Percentiles rank a stretch among this genome's conserved stretches.
Conservation (phyloP, 2,329 filamentous ascomycete species). For the Diaporthe longicolla region DNA sequence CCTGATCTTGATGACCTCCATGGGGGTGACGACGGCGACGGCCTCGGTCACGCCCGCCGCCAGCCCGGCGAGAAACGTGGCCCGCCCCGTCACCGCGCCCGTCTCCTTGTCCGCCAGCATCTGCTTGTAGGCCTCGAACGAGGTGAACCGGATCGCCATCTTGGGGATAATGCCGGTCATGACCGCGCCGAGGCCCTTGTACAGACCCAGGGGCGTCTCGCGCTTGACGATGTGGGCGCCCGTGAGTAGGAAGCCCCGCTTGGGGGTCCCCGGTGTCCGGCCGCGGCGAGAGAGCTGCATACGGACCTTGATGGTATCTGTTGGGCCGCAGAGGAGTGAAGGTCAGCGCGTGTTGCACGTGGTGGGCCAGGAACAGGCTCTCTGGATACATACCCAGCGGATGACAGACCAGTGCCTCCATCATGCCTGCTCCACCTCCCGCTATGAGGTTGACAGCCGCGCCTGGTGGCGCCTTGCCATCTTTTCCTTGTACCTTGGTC, state of each 20-base stretch:
- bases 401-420: slow-evolving; percentile 97
- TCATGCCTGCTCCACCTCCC: slow-evolving; percentile 97
- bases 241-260: slow-evolving; percentile 89
- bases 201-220: slow-evolving; percentile 92
- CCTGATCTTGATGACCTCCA: slow-evolving; percentile 99
- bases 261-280: slow-evolving; percentile 84
- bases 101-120: slow-evolving; percentile 77
- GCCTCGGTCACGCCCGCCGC: slow-evolving; percentile 96
- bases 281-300: slow-evolving; percentile 97
- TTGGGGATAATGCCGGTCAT: slow-evolving; percentile 97
- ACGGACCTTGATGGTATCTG: slow-evolving; percentile 97
- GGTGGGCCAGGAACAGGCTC: slow-evolving; percentile 11
- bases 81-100: slow-evolving; percentile 77
- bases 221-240: slow-evolving; percentile 88
- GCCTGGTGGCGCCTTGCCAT: slow-evolving; percentile 83
- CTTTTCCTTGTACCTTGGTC: slow-evolving; percentile 58
- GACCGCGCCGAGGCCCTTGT: slow-evolving; percentile 98
- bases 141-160: slow-evolving; percentile 99
- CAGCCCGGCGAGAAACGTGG: slow-evolving; percentile 82
- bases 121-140: slow-evolving; percentile 96
- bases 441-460: slow-evolving; percentile 90
- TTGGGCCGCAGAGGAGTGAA: not conserved
- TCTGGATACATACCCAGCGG: slow-evolving; percentile 77
- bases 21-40: slow-evolving; percentile 94
- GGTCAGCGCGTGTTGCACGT: slow-evolving; percentile 47